Percentiles rank a stretch among this genome's conserved stretches.
phyloP scores from a whole-genome alignment of 371 early-diverging fungal species.

The Syncephalastrum sp. region DNA sequence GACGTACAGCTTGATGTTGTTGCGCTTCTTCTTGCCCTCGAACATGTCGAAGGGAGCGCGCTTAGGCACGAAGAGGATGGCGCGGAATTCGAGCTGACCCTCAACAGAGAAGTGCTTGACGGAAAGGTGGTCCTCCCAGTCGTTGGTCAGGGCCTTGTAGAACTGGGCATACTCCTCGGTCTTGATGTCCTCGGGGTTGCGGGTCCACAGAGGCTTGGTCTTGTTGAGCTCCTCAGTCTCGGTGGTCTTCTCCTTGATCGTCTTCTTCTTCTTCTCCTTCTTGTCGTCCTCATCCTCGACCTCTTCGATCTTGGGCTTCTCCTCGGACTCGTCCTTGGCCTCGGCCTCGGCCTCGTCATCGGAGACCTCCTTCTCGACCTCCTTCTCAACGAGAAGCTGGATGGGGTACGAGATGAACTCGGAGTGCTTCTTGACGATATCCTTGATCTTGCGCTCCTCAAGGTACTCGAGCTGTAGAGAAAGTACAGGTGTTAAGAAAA shows the following conservation, averaged over 20 bases:
- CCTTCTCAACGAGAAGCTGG: conserved; percentile 51
- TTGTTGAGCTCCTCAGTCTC: conserved; percentile 61
- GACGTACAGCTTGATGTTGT: conserved; percentile 84
- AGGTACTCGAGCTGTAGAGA: conserved; percentile 50
- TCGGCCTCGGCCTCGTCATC: conserved; percentile 70
- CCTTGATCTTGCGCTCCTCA: conserved; percentile 53
- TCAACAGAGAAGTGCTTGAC: conserved; percentile 80
- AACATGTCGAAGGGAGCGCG: conserved; percentile 64
- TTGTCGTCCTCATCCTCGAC: conserved; percentile 69
- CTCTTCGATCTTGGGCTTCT: conserved; percentile 60
- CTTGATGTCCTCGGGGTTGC: conserved; percentile 68
- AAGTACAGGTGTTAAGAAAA: background rate
- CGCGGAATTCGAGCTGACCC: conserved; percentile 78
- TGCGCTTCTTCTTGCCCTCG: conserved; percentile 63
- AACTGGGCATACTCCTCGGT: conserved; percentile 78
- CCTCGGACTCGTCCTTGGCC: conserved; percentile 47
- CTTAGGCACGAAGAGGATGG: conserved; percentile 78
- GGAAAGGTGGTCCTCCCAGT: conserved; percentile 65
- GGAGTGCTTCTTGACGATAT: conserved; percentile 80
- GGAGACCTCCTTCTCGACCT: conserved; percentile 84
- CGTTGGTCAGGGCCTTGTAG: conserved; percentile 80
- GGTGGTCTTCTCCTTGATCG: conserved; percentile 57
- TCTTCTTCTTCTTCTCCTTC: conserved; percentile 62
- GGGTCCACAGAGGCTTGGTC: conserved; percentile 85
- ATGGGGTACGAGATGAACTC: conserved; percentile 75